Conservation (phyloP, 768 basidiomycete genomes). For the Mycena galericulata region DNA sequence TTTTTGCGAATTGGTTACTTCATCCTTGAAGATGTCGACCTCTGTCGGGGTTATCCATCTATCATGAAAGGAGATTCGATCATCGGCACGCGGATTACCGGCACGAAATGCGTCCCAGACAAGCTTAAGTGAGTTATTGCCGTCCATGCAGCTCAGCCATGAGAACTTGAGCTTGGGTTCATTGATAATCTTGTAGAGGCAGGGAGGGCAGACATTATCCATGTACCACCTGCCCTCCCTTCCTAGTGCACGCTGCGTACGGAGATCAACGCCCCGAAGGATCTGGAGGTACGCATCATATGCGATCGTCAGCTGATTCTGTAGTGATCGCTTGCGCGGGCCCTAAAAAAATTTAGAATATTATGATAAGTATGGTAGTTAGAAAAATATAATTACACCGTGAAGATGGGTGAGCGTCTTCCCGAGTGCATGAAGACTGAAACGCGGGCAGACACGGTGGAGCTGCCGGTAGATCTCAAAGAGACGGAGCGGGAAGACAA, state of each 20-base stretch:
- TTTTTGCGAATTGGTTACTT: not conserved
- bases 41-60: not conserved
- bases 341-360: not conserved
- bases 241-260: not conserved
- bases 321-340: not conserved
- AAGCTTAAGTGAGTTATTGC: constrained; percentile 15
- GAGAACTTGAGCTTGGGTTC: not conserved
- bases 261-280: constrained; percentile 5
- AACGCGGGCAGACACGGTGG: constrained; percentile 39
- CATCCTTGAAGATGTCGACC: constrained; percentile 23
- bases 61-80: not conserved
- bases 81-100: constrained; percentile 5
- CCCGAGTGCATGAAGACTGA: constrained; percentile 37
- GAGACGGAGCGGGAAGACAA: constrained; percentile 33
- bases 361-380: too few relatives aligned
- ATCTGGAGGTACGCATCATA: constrained; percentile 20
- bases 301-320: not conserved
- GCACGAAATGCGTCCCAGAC: not conserved
- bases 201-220: constrained; percentile 8
- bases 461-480: constrained; percentile 41
- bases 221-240: constrained; percentile 5
- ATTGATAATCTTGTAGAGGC: not conserved
- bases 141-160: constrained; percentile 3
- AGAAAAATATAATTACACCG: constrained; percentile 18
- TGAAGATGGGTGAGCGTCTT: constrained; percentile 34